Percentiles rank a stretch among this genome's conserved stretches.
Evolutionary conservation across 441 rosid genomes (phyloP).

Genomic region (Iberis amara): DNA sequence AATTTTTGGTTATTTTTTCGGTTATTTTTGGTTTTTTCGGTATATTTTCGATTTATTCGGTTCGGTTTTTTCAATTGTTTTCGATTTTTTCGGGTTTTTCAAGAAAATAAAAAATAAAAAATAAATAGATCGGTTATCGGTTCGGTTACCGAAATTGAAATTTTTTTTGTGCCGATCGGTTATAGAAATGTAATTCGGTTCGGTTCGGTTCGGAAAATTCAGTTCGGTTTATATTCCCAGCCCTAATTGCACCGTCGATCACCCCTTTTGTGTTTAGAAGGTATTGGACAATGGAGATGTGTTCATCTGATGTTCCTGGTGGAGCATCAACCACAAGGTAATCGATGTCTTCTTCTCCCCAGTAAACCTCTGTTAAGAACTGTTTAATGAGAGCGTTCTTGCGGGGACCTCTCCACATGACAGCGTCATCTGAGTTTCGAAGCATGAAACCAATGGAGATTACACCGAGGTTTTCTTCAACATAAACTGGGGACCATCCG

Average conservation of each 20-base stretch:
- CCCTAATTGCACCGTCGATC: constrained; percentile 75
- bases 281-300: constrained; percentile 71
- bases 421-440: constrained; percentile 72
- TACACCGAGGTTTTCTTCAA: constrained; percentile 84
- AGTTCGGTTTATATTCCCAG: too few species aligned
- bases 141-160: too few species aligned
- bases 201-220: too few species aligned
- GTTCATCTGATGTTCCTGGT: constrained; percentile 82
- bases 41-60: too few species aligned
- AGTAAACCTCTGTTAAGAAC: constrained; percentile 68
- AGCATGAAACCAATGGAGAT: constrained; percentile 87
- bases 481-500: constrained; percentile 89
- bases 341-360: constrained; percentile 87
- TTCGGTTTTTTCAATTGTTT: too few species aligned
- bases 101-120: too few species aligned
- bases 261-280: constrained; percentile 65
- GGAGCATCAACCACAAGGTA: constrained; percentile 79
- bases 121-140: too few species aligned
- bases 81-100: too few species aligned
- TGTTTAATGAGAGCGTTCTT: constrained; percentile 69
- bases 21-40: too few species aligned
- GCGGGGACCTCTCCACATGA: constrained; percentile 85
- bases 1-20: too few species aligned
- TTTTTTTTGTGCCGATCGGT: too few species aligned
- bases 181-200: too few species aligned